Evolutionary conservation across 305 asterid genomes (phyloP).

Genomic region (Fraxinus velutina): DNA sequence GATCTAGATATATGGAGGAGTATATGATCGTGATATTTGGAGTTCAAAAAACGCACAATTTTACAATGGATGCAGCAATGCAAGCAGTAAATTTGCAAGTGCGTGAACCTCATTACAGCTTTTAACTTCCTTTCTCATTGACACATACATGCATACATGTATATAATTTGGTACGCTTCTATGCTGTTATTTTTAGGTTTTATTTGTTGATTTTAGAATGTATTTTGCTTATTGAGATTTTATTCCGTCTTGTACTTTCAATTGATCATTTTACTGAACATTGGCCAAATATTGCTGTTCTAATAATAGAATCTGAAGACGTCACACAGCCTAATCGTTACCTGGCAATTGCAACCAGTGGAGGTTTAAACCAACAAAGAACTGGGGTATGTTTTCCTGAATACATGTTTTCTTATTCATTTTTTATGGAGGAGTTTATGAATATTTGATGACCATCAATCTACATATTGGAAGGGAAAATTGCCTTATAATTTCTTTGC

Average conservation of each 20-base stretch:
- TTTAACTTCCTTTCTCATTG: not conserved
- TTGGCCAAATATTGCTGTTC: constrained; percentile 18
- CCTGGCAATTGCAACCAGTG: constrained; percentile 88
- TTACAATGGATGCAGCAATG: constrained; percentile 75
- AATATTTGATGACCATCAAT: not conserved
- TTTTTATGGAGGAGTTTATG: not conserved
- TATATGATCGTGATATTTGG: constrained; percentile 67
- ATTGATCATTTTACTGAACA: not conserved
- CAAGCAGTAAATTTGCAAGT: constrained; percentile 70
- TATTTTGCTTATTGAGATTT: constrained; percentile 8
- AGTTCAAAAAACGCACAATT: constrained; percentile 52
- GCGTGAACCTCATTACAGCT: constrained; percentile 26
- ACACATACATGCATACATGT: not conserved
- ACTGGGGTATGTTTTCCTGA: constrained; percentile 66
- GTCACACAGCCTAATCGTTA: constrained; percentile 58
- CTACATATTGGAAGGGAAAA: not conserved
- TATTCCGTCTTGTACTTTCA: constrained; percentile 1
- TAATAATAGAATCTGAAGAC: constrained; percentile 55
- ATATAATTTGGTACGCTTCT: constrained; percentile 7
- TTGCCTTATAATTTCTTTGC: not conserved
- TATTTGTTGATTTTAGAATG: constrained; percentile 11
- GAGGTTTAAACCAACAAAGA: constrained; percentile 98
- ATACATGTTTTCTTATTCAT: not conserved
- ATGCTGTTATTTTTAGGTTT: not conserved
- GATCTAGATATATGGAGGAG: constrained; percentile 55